Percentiles rank a stretch among this genome's conserved stretches.
Evolutionary conservation across 257 asterid genomes (phyloP).

Genomic region (Paraleonurus japonicus): DNA sequence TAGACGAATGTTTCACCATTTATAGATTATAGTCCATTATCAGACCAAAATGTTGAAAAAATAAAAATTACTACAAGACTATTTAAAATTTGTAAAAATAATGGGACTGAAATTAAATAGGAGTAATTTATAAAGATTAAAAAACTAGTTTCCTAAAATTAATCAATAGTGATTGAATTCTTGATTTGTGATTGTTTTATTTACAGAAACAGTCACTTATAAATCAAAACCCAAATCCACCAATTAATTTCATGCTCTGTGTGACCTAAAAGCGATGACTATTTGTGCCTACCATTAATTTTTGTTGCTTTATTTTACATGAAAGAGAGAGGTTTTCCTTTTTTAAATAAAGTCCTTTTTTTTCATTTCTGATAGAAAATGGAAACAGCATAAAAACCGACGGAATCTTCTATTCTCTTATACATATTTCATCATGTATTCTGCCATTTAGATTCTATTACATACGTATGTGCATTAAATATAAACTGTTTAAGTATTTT

Average conservation of each 20-base stretch:
- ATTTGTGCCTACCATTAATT: slow-evolving; percentile 1
- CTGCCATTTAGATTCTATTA: background rate
- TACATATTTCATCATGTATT: background rate
- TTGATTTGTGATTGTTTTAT: background rate
- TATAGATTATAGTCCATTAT: too few relatives aligned
- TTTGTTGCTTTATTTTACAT: background rate
- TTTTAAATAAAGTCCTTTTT: slow-evolving; percentile 11
- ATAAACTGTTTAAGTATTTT: background rate
- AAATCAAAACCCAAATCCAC: background rate
- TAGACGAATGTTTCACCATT: too few relatives aligned
- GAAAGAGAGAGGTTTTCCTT: background rate
- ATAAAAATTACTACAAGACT: too few relatives aligned
- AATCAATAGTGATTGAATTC: background rate
- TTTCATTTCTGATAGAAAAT: background rate
- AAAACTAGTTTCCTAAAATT: too few relatives aligned
- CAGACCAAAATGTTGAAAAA: too few relatives aligned
- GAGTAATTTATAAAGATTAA: too few relatives aligned
- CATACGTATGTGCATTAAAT: background rate
- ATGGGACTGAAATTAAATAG: too few relatives aligned
- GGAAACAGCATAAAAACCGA: slow-evolving; percentile 2
- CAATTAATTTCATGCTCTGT: slow-evolving; percentile 13
- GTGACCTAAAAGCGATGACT: slow-evolving; percentile 38
- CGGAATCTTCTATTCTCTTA: background rate
- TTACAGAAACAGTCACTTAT: background rate
- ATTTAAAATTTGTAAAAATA: too few relatives aligned